These are phyloP conservation scores for Fraxinus nigra DNA, from an alignment of 305 asterid species.

Conservation along the genomic window DNA sequence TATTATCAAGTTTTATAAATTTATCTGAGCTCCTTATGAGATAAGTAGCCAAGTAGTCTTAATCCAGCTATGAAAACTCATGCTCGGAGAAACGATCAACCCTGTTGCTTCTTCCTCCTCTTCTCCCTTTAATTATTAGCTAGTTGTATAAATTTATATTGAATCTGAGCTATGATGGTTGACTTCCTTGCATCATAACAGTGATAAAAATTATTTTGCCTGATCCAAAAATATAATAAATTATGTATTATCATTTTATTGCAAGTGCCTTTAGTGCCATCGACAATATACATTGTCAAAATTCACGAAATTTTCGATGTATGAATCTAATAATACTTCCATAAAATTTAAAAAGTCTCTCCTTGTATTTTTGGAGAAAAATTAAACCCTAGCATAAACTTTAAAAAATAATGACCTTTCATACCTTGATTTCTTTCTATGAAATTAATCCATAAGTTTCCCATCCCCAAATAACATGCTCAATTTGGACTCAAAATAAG, in stretches of 20 bases:
- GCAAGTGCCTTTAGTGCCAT: not conserved
- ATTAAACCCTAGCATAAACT: not conserved
- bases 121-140: not conserved
- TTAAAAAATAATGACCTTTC: not conserved
- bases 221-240: not conserved
- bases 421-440: not conserved
- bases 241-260: not conserved
- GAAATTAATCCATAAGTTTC: not conserved
- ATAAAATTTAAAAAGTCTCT: not conserved
- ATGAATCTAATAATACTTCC: not conserved
- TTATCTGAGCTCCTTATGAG: not conserved
- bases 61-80: not conserved
- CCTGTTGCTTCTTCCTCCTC: constrained; percentile 5
- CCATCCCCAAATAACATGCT: not conserved
- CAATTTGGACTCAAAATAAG: not conserved
- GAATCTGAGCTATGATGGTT: not conserved
- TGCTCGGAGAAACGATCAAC: not conserved
- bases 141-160: not conserved
- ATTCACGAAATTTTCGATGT: not conserved
- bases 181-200: not conserved
- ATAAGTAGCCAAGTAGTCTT: not conserved
- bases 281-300: not conserved
- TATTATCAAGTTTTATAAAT: not conserved
- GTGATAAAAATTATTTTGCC: not conserved
- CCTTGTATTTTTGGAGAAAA: not conserved